Base-by-base conservation (phyloP, 208 protist species). In the Acanthamoeba triangularis region DNA sequence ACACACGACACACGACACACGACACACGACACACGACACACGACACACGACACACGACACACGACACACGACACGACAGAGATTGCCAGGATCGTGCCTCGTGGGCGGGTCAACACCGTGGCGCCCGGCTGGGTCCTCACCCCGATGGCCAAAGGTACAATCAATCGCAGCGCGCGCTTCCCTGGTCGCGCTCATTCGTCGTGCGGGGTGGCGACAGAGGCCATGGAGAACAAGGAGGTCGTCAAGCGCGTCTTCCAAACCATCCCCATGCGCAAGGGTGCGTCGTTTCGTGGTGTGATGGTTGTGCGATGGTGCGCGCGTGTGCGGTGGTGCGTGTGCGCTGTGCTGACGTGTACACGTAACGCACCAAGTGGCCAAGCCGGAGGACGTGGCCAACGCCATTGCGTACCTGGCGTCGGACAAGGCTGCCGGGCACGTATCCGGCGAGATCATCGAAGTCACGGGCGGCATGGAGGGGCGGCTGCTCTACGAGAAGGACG, bases 401-500 rank as follows among this genome's bases (percentile, higher is more conserved):
- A 63, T 88, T 14, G 49, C 54, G 7, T 88, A 37, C 37, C 54
- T 88, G 80, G 80, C 37, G 8, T 88, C 80, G 23, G 80, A 88
- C 47, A 88, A 88, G 80, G 44, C 59, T 2, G 85, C 85, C 25
- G 85, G 85, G 5, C 85, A 91, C 30, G 23, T 72, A 2, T 91
- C 85, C 3, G 85, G 85, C 52, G 61, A 65, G 59, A 91, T 91
- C 8, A 49, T 91, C 52, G 85, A 91, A 37, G 85, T 91, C 35
- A 91, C 85, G 69, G 85, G 85, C 20, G 85, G 85, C 25, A 91
- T 91, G 85, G 85, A 91, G 49, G 85, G 85, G 2, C 85, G 85
- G 3, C 59, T 91, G 4, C 85, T 91, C 44, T 91, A 91, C 52
- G 85, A 91, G 61, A 91, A 91, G 61, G 7, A 91, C 52, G 59